Conservation (phyloP, 2,329 filamentous ascomycete genomes). For the Sporothrix brunneoviolacea region DNA sequence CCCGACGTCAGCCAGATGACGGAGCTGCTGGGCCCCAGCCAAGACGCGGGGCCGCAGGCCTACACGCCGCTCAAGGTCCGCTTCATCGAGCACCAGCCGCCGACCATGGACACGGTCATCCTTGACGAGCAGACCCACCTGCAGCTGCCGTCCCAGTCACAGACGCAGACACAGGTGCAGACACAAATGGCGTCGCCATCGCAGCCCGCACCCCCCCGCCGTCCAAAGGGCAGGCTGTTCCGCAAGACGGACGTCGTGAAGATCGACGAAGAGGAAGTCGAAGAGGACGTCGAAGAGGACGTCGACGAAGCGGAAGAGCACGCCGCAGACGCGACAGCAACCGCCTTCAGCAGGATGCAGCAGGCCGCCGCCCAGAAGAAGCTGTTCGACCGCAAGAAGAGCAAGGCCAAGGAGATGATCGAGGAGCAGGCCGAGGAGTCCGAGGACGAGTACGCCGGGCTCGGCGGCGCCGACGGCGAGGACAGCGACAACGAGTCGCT, state of each 20-base stretch:
- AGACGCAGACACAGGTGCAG: conserved; percentile 27
- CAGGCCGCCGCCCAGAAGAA: conserved; percentile 6
- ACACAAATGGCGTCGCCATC: neutral
- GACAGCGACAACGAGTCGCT: conserved; percentile 71
- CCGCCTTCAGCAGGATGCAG: conserved; percentile 29
- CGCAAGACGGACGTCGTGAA: conserved; percentile 35
- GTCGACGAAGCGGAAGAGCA: conserved; percentile 19
- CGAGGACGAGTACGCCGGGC: conserved; percentile 93
- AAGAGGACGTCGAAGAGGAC: conserved; percentile 19
- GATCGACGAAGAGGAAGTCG: conserved; percentile 34
- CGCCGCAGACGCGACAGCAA: conserved; percentile 26
- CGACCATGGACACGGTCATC: conserved; percentile 65
- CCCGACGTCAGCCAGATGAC: conserved; percentile 54
- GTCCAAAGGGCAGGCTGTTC: conserved; percentile 51
- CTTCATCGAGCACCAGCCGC: conserved; percentile 57
- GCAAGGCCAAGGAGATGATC: conserved; percentile 78
- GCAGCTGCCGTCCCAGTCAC: neutral
- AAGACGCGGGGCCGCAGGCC: conserved; percentile 70
- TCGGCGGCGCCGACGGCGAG: conserved; percentile 85
- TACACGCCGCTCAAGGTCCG: conserved; percentile 64
- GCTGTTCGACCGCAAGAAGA: conserved; percentile 76
- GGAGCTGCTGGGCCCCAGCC: conserved; percentile 67
- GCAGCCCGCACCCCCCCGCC: conserved; percentile 38
- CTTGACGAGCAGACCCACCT: conserved; percentile 26
- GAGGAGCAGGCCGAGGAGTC: conserved; percentile 95